These are phyloP conservation scores for Suhomyces yuchorum DNA, from an alignment of 1,139 yeast genomes.

Conservation along the genomic window DNA sequence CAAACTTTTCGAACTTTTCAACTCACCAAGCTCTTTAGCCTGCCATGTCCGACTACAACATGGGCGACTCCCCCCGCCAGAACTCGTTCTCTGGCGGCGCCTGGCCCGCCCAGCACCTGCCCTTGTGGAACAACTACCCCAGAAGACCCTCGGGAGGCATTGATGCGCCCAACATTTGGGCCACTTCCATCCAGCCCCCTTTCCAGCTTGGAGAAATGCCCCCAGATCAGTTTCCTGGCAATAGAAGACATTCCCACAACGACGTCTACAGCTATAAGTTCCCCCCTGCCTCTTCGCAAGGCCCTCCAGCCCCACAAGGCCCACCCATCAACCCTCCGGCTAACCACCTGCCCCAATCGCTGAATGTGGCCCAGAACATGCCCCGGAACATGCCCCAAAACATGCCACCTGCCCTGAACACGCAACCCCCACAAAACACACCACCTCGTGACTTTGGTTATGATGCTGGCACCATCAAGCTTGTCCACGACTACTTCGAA, in stretches of 20 bases:
- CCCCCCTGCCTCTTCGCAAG: neutral
- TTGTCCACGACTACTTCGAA: conserved; percentile 40
- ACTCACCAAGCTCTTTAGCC: no score
- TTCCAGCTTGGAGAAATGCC: conserved; percentile 7
- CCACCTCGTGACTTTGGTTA: conserved; percentile 3
- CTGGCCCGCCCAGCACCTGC: conserved; percentile 4
- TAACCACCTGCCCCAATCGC: conserved; percentile 1
- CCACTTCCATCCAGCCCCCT: conserved; percentile 8
- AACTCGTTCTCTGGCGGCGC: conserved; percentile 6
- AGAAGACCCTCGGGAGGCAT: conserved; percentile 13
- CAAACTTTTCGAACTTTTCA: no score
- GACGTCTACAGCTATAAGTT: conserved; percentile 20
- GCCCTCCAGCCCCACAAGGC: neutral
- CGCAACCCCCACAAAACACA: neutral
- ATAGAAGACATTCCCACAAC: conserved; percentile 32
- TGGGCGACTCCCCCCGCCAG: conserved; percentile 2
- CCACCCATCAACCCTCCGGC: neutral
- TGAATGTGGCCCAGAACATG: neutral
- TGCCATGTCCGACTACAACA: neutral
- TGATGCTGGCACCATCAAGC: conserved; percentile 17
- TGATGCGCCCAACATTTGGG: conserved; percentile 18
- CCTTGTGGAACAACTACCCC: conserved; percentile 8
- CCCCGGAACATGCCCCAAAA: neutral
- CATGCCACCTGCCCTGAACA: neutral
- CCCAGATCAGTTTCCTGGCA: conserved; percentile 5